These are phyloP conservation scores for Wallacemonas rigidus DNA, from an alignment of 208 protist genomes.

Conservation along the genomic window DNA sequence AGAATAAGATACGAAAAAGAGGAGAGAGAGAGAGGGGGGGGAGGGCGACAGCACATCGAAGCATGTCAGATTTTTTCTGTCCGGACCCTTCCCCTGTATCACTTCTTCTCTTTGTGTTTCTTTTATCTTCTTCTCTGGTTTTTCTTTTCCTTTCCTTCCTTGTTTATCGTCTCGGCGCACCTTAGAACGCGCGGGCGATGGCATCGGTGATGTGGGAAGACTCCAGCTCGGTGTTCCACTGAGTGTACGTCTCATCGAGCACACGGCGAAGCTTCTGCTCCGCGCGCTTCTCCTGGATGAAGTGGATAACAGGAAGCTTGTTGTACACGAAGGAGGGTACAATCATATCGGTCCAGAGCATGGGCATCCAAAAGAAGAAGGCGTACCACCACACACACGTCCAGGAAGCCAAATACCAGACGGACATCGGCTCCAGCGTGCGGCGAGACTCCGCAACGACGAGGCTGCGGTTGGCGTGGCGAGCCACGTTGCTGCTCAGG, in stretches of 20 bases:
- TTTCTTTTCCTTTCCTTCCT: conserved; percentile 18
- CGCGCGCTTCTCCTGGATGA: conserved; percentile 84
- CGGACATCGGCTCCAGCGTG: conserved; percentile 86
- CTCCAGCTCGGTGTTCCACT: conserved; percentile 83
- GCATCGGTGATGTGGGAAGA: conserved; percentile 76
- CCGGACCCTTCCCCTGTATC: too few species aligned
- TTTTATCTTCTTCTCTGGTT: conserved; percentile 19
- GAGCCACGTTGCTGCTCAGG: conserved; percentile 36
- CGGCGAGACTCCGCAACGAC: conserved; percentile 57
- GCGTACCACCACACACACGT: conserved; percentile 85
- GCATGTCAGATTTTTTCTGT: too few species aligned
- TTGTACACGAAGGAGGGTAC: conserved; percentile 86
- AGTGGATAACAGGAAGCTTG: conserved; percentile 88
- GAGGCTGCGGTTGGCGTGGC: conserved; percentile 38
- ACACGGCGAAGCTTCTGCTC: conserved; percentile 87
- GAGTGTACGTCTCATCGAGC: conserved; percentile 84
- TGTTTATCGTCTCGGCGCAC: neutral
- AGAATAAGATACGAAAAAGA: neutral
- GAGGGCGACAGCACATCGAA: neutral
- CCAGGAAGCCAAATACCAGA: conserved; percentile 88
- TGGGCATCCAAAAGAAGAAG: conserved; percentile 90
- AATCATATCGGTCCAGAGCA: conserved; percentile 86
- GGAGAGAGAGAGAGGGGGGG: neutral
- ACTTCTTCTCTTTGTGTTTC: neutral
- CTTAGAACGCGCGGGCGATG: conserved; percentile 81